These are phyloP conservation scores for Euryodendron excelsum DNA, from an alignment of 148 eudicot species.

Conservation along the genomic window DNA sequence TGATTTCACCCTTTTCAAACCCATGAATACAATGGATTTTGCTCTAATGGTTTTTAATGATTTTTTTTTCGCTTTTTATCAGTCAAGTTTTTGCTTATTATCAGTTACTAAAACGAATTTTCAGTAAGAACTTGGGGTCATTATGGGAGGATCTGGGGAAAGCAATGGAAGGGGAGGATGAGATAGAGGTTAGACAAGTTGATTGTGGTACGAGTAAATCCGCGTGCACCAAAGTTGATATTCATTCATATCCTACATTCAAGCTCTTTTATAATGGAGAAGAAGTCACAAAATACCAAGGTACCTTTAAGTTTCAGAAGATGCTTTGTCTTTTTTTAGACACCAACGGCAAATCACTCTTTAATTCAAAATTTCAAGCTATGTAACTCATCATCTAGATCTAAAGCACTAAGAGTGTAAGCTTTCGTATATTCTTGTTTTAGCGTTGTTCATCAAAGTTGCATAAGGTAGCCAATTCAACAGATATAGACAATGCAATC, in stretches of 20 bases:
- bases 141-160: slow-evolving; percentile 95
- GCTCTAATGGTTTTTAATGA: no score
- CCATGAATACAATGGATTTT: no score
- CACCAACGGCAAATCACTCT: no score
- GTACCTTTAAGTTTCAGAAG: slow-evolving; percentile 28
- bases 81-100: not conserved
- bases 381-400: no score
- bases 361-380: no score
- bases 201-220: slow-evolving; percentile 74
- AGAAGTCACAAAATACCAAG: slow-evolving; percentile 80
- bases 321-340: not conserved
- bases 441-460: no score
- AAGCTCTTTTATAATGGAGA: slow-evolving; percentile 96
- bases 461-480: no score
- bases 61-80: no score
- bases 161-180: slow-evolving; percentile 93
- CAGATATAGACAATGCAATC: no score
- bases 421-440: no score
- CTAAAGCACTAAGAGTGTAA: no score
- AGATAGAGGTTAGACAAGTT: slow-evolving; percentile 90
- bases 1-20: slow-evolving; percentile 1
- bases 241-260: slow-evolving; percentile 96
- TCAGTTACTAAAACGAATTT: slow-evolving; percentile 14
- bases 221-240: slow-evolving; percentile 80
- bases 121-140: slow-evolving; percentile 86